Evolutionary conservation across 176 grass and related monocot species (phyloP).

Genomic region (Triticum dicoccoides): DNA sequence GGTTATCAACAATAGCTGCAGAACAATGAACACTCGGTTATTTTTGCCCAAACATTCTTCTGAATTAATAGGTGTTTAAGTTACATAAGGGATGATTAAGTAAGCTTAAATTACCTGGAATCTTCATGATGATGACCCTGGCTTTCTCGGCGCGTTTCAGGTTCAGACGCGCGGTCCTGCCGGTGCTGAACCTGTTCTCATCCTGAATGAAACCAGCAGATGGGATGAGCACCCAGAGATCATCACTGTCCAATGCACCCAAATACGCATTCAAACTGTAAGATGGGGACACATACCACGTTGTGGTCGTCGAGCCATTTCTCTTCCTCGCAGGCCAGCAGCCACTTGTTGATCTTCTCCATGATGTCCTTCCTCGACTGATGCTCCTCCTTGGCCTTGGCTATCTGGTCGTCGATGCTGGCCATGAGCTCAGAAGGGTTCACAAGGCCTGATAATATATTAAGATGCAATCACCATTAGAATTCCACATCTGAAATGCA

Average conservation of each 20-base stretch:
- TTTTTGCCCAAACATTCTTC: not conserved
- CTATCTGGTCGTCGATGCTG: slow-evolving; percentile 62
- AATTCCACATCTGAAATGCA: not conserved
- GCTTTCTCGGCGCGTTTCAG: slow-evolving; percentile 69
- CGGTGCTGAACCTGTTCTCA: slow-evolving; percentile 53
- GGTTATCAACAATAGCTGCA: slow-evolving; percentile 52
- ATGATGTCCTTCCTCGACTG: slow-evolving; percentile 63
- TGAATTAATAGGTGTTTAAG: not conserved
- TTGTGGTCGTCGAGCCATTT: slow-evolving; percentile 56
- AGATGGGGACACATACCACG: slow-evolving; percentile 3
- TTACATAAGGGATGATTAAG: too few species aligned
- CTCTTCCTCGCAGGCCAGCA: slow-evolving; percentile 63
- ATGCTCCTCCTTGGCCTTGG: slow-evolving; percentile 38
- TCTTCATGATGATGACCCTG: slow-evolving; percentile 46
- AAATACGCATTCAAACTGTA: not conserved
- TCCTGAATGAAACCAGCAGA: slow-evolving; percentile 45
- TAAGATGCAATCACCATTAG: not conserved
- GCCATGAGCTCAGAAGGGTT: slow-evolving; percentile 56
- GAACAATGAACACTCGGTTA: not conserved
- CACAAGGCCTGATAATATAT: slow-evolving; percentile 29
- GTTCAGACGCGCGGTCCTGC: slow-evolving; percentile 52
- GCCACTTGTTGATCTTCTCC: slow-evolving; percentile 71
- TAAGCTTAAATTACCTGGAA: not conserved
- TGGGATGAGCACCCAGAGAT: not conserved
- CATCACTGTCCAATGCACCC: not conserved